Conservation (phyloP, 305 asterid genomes). For the Fraxinus baroniana region DNA sequence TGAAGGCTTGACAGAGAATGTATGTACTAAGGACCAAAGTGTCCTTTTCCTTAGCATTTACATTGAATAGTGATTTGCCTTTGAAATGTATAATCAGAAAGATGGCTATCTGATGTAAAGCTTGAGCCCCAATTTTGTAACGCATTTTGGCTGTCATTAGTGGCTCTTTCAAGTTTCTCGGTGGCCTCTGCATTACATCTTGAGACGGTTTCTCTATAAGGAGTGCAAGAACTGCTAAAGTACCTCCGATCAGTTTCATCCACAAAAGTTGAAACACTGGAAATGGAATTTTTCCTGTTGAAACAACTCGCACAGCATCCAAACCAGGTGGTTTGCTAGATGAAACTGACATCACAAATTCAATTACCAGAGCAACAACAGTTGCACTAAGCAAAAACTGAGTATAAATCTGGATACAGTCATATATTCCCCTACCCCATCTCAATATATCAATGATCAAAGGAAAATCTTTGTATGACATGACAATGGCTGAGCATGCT, state of each 20-base stretch:
- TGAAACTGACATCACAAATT: constrained; percentile 62
- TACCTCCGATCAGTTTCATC: constrained; percentile 74
- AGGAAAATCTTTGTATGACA: constrained; percentile 50
- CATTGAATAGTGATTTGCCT: constrained; percentile 43
- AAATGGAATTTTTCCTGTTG: background rate
- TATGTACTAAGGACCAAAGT: constrained; percentile 60
- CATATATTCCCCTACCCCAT: constrained; percentile 65
- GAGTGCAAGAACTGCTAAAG: constrained; percentile 62
- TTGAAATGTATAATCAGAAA: constrained; percentile 47
- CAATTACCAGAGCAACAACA: constrained; percentile 59
- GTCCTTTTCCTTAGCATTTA: constrained; percentile 43
- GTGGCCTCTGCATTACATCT: constrained; percentile 56
- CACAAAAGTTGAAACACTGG: constrained; percentile 45
- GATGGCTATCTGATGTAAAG: constrained; percentile 49
- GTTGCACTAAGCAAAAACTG: constrained; percentile 65
- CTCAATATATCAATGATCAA: constrained; percentile 43
- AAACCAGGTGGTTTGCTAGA: constrained; percentile 35
- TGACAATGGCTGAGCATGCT: constrained; percentile 57
- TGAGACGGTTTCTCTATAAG: constrained; percentile 60
- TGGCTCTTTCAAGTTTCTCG: constrained; percentile 50
- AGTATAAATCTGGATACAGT: constrained; percentile 50
- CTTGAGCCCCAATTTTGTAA: constrained; percentile 57
- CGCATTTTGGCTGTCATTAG: constrained; percentile 66
- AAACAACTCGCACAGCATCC: constrained; percentile 58
- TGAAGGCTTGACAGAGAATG: constrained; percentile 72